Base-by-base conservation (phyloP, 2,329 filamentous ascomycete species). In the Colletotrichum destructivum region DNA sequence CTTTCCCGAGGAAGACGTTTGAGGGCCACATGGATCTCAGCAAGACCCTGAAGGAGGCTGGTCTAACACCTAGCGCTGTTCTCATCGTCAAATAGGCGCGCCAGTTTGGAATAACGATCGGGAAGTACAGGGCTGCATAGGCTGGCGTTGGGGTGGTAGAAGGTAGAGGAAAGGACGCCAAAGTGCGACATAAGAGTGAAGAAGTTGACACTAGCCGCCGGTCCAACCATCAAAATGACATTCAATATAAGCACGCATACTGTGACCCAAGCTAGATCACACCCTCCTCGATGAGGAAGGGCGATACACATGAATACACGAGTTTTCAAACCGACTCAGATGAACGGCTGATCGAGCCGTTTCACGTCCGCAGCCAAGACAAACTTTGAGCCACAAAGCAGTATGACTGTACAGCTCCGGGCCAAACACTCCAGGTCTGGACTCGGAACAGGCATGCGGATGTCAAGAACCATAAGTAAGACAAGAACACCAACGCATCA, bases 1-100 rank as follows among this genome's bases (percentile, higher is more conserved):
- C 91, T 23, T 98, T 97, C 77, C 96, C 96, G 0, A 91, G 90
- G 78, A 98, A 98, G 86, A 89, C 90, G 0, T 98, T 93, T 74
- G 84, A 85, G 81, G 92, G 86, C 23, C 81, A 86, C 74, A 76
- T 89, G 9, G 96, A 97, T 80, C 95, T 98, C 78, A 94, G 94
- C 46, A 92, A 96, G 88, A 96, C 95, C 6, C 83, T 99, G 67
- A 97, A 97, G 84, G 96, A 99, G 82, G 93, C 96, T 18, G 96
- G 95, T 0, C 84, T 98, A 72, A 91, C 96, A 4, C 96, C 96
- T 7, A 98, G 94, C 73, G 95, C 95, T n/a, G 95, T 94, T 57
- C 84, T 99, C 76, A 91, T 97, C 77, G 90, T 97, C 40, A 88
- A 89, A 76, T 91, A 84, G 75, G 64, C 9, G 51, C 54, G 23